Evolutionary conservation across 805 yeast species (phyloP), one percentile per base, ranked within the genome.

Genomic region (Diddensiella transvaalensis): DNA sequence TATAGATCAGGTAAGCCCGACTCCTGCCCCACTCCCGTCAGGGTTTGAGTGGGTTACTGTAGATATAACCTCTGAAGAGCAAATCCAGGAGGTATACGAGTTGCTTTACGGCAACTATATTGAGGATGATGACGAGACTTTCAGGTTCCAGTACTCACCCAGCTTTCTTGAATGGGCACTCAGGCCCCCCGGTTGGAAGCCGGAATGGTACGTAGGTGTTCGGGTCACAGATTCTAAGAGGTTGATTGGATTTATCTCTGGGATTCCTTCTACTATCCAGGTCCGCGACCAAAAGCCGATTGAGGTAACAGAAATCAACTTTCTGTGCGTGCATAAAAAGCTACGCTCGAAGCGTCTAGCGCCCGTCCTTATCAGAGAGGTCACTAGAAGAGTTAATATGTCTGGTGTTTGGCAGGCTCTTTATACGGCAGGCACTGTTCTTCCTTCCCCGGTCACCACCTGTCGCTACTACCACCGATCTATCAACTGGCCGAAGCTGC

Each of bases 381-480:
- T 93, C 56, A 93, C 98, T 3, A 78, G 99, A 63, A 77, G 98
- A 57, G 93, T 93, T 54, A 91, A 93, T 68, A 76, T 79, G 53
- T 74, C 76, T 39, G 79, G 86, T 50, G 85, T 90, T 51, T 93
- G 97, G 96, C 97, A 90, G 66, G 99, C 98, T 0, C 75, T 93
- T 51, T 88, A 87, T 68, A 91, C 99, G 6, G 96, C 91, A 0
- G 99, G 98, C 8, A 80, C 83, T 2, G 83, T 88, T 1, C 73
- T 93, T 49, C 99, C 99, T 19, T 82, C 90, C n/a, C 99, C 99
- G 0, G 79, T 91, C 3, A 73, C 95, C 10, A 81, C 87, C 1
- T 83, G 95, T 64, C 78, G 97, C 52, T 93, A 93, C 66, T 85
- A 86, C 37, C 99, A 93, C 69, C 85, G 99, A 59, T 95, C 97